phyloP scores from a whole-genome alignment of 2,329 filamentous ascomycete genomes.

The Fusarium duplospermum region DNA sequence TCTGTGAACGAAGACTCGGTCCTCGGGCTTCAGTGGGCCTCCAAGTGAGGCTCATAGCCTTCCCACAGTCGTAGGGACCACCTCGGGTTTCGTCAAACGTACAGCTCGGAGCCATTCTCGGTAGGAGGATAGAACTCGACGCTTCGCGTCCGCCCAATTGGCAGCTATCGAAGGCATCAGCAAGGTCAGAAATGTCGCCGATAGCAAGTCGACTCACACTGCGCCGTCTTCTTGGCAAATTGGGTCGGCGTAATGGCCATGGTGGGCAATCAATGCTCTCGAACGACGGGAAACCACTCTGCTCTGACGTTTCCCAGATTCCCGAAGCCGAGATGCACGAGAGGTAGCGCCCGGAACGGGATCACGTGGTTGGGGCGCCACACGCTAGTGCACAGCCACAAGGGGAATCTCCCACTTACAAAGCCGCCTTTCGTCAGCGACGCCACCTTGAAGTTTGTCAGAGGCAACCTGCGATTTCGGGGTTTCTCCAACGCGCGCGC shows the following conservation, averaged over 20 bases:
- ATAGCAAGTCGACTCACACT: constrained; percentile 68
- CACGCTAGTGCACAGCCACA: constrained; percentile 34
- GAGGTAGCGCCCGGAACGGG: constrained; percentile 15
- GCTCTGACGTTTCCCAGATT: constrained; percentile 48
- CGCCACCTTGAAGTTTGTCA: constrained; percentile 6
- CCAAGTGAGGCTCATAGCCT: not conserved
- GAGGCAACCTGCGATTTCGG: constrained; percentile 11
- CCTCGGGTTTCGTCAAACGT: constrained; percentile 58
- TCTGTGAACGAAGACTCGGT: not conserved
- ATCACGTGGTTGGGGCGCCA: constrained; percentile 48
- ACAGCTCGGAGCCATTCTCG: constrained; percentile 97
- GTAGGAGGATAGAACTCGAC: constrained; percentile 88
- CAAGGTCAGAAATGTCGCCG: constrained; percentile 9
- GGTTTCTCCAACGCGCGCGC: not conserved
- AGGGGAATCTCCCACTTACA: constrained; percentile 30
- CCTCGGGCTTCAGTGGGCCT: not conserved
- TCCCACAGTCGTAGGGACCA: not conserved
- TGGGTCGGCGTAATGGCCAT: constrained; percentile 95
- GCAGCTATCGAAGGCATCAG: constrained; percentile 70
- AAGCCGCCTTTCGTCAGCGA: constrained; percentile 40
- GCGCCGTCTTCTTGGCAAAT: constrained; percentile 83
- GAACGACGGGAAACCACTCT: constrained; percentile 41
- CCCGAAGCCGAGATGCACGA: constrained; percentile 44
- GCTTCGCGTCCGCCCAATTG: constrained; percentile 90
- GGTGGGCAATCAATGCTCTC: constrained; percentile 57